Evolutionary conservation across 2,329 filamentous ascomycete genomes (phyloP).

Genomic region (Didymella pinodella): DNA sequence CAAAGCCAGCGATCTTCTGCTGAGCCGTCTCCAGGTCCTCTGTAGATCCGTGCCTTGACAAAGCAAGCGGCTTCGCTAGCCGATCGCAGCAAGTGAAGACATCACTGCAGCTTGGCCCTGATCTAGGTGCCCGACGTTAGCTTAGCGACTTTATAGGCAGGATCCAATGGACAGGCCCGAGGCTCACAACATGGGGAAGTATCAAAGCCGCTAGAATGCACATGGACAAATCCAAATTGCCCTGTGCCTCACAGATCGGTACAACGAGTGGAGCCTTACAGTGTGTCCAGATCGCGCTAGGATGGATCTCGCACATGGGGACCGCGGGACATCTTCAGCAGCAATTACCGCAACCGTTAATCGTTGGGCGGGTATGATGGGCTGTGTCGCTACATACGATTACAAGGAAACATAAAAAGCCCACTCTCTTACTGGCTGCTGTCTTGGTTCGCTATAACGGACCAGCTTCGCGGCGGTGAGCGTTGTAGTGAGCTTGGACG

Average conservation of each 20-base stretch:
- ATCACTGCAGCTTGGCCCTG: slow-evolving; percentile 9
- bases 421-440: background rate
- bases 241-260: slow-evolving; percentile 9
- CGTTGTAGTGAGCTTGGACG: background rate
- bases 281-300: slow-evolving; percentile 8
- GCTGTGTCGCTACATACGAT: background rate
- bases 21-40: background rate
- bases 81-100: slow-evolving; percentile 6
- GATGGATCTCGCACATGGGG: slow-evolving; percentile 5
- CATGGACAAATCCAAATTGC: background rate
- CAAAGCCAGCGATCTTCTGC: background rate
- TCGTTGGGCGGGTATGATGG: background rate
- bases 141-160: background rate
- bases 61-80: background rate
- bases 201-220: background rate
- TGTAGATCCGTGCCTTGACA: background rate
- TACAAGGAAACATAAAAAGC: background rate
- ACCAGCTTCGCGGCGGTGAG: background rate
- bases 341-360: background rate
- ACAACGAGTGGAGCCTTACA: background rate
- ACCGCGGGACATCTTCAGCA: background rate
- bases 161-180: background rate
- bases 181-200: background rate
- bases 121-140: background rate
- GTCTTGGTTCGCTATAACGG: background rate